A percentile compares a stretch with the other conserved stretches of the same genome.
These are phyloP conservation scores for Aaosphaeria arxii DNA, from an alignment of 2,329 filamentous ascomycete species.

Conservation along the genomic window DNA sequence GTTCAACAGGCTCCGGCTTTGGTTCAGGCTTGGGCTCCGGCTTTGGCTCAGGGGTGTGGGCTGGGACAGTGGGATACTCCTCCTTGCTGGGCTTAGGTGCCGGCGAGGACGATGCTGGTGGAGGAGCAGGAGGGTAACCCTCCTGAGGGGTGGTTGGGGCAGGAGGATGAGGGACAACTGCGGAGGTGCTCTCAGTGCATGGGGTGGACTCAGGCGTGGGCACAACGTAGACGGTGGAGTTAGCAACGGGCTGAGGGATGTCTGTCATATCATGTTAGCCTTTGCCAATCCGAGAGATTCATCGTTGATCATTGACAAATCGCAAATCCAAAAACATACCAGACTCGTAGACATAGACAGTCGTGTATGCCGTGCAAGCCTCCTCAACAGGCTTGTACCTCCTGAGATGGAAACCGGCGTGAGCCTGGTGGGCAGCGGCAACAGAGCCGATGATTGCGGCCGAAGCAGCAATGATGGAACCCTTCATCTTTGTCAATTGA, in stretches of 20 bases:
- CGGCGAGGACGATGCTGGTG: slow-evolving; percentile 63
- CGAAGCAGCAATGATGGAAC: slow-evolving; percentile 62
- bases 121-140: slow-evolving; percentile 47
- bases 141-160: slow-evolving; percentile 66
- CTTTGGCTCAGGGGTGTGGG: slow-evolving; percentile 58
- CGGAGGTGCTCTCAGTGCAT: slow-evolving; percentile 62
- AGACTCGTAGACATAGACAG: slow-evolving; percentile 32
- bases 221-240: slow-evolving; percentile 21
- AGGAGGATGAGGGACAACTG: slow-evolving; percentile 46
- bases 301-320: too few relatives aligned
- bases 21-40: slow-evolving; percentile 29
- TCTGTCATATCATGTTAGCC: slow-evolving; percentile 5
- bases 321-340: background rate
- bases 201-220: slow-evolving; percentile 7
- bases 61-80: slow-evolving; percentile 39
- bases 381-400: slow-evolving; percentile 44
- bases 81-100: slow-evolving; percentile 52
- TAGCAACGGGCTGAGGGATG: slow-evolving; percentile 19
- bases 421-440: slow-evolving; percentile 62
- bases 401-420: slow-evolving; percentile 56
- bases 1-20: slow-evolving; percentile 64
- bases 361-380: slow-evolving; percentile 71
- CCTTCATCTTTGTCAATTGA: slow-evolving; percentile 67
- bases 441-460: slow-evolving; percentile 51
- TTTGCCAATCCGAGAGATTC: too few relatives aligned